phyloP scores from a whole-genome alignment of 2,329 filamentous ascomycete species.

The Colletotrichum simmondsii region DNA sequence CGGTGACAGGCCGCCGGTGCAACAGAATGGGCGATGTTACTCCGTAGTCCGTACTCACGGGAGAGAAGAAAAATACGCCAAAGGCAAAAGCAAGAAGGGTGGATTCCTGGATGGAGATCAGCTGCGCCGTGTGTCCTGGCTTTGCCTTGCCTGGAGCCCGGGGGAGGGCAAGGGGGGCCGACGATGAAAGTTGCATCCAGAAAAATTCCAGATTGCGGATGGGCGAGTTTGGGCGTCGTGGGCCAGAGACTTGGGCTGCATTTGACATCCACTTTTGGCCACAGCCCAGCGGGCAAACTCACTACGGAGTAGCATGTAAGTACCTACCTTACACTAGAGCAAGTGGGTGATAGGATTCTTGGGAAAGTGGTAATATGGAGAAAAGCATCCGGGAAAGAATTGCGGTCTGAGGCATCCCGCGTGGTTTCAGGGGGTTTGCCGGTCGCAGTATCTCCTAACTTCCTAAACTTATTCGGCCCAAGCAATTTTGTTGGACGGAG shows the following conservation, averaged over 20 bases:
- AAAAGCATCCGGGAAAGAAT: constrained; percentile 26
- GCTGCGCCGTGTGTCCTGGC: constrained; percentile 24
- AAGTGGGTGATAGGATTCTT: background rate
- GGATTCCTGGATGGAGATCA: constrained; percentile 21
- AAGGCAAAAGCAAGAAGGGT: constrained; percentile 10
- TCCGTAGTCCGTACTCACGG: background rate
- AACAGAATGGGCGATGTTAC: background rate
- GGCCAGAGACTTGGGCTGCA: background rate
- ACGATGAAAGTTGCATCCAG: constrained; percentile 27
- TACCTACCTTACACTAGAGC: too few relatives aligned
- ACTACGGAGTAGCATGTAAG: too few relatives aligned
- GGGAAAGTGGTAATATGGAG: constrained; percentile 20
- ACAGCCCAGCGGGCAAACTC: background rate
- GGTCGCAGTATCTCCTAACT: constrained; percentile 11
- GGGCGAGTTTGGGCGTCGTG: constrained; percentile 1
- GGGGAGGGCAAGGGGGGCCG: background rate
- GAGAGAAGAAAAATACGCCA: background rate
- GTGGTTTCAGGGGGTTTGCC: constrained; percentile 27
- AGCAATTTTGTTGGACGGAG: background rate
- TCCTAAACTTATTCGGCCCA: constrained; percentile 14
- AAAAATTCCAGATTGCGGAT: constrained; percentile 29
- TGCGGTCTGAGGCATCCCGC: constrained; percentile 34
- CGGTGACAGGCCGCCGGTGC: constrained; percentile 25
- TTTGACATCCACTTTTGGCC: constrained; percentile 1
- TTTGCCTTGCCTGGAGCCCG: constrained; percentile 21